phyloP scores from a whole-genome alignment of 805 yeast genomes.

The Saturnispora sanitii region DNA sequence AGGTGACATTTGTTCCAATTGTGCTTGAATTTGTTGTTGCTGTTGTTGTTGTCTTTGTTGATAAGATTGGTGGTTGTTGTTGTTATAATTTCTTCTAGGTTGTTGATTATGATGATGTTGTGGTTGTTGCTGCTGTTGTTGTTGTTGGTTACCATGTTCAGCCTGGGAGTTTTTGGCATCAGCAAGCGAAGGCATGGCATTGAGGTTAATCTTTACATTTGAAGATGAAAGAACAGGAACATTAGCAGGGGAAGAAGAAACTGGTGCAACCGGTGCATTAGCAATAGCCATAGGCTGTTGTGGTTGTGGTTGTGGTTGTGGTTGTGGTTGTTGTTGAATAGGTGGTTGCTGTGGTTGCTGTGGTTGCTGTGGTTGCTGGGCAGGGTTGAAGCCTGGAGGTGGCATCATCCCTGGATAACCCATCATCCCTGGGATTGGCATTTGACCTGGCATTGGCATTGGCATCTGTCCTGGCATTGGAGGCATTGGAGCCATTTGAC shows the following conservation, averaged over 20 bases:
- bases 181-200: conserved; percentile 19
- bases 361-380: conserved; percentile 10
- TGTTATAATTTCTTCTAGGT: conserved; percentile 11
- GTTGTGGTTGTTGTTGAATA: conserved; percentile 8
- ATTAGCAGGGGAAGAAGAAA: not conserved
- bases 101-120: conserved; percentile 14
- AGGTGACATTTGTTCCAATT: conserved; percentile 42
- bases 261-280: conserved; percentile 1
- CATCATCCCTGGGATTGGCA: no score
- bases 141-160: conserved; percentile 1
- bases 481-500: conserved; percentile 10
- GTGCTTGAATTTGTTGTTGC: conserved; percentile 24
- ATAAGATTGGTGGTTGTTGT: not conserved
- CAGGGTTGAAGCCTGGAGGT: conserved; percentile 5
- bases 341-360: conserved; percentile 17
- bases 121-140: not conserved
- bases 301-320: conserved; percentile 17
- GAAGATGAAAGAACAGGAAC: conserved; percentile 7
- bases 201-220: conserved; percentile 14
- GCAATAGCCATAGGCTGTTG: conserved; percentile 13
- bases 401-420: not conserved
- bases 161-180: conserved; percentile 8
- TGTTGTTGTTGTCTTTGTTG: conserved; percentile 20
- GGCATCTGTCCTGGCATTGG: conserved; percentile 13
- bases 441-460: not conserved